Base-by-base conservation (phyloP, 148 eudicot genomes). In the Cornus florida region DNA sequence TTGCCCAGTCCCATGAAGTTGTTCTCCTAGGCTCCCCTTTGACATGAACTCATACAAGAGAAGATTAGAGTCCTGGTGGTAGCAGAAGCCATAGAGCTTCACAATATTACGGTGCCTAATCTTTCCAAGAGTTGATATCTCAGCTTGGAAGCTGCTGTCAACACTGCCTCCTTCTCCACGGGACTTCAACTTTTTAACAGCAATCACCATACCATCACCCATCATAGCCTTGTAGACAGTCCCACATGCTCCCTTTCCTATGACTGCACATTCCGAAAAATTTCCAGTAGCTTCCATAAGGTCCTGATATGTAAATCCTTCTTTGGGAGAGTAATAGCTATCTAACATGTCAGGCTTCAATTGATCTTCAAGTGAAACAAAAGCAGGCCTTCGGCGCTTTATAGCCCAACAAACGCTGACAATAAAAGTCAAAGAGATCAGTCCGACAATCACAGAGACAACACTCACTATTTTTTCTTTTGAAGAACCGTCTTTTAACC, bases 161-260 rank as follows among this genome's bases (percentile, higher is more conserved):
- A 82, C 84, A 69, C 78, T 82, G 67, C 86, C 88, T 66, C 92
- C 90, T 83, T 92, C 97, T 28, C 89, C 89, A 3, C 83, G 84
- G 24, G 93, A 83, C 38, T 82, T 84, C 86, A 94, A 76, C 79
- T 87, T 94, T 77, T 94, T 94, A 10, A 90, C 95, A 38, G 98
- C 98, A 75, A 94, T 81, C 35, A 88, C 77, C 80, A 41, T 75
- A 60, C 93, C 95, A 64, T 81, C 66, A 53, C 82, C 70, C 88
- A 92, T 88, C 7, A 86, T 86, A 0, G 97, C 98, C 75, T 86
- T 92, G 77, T 92, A 94, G 28, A 94, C 98, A 10, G 86, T 86
- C 7, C 98, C 98, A 85, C 94, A 92, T 7, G 93, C 98, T 67
- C 98, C 98, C 72, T 79, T 85, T 50, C 98, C 98, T 33, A 94